Base-by-base conservation (phyloP, 768 basidiomycete species). In the Russula olivacea region DNA sequence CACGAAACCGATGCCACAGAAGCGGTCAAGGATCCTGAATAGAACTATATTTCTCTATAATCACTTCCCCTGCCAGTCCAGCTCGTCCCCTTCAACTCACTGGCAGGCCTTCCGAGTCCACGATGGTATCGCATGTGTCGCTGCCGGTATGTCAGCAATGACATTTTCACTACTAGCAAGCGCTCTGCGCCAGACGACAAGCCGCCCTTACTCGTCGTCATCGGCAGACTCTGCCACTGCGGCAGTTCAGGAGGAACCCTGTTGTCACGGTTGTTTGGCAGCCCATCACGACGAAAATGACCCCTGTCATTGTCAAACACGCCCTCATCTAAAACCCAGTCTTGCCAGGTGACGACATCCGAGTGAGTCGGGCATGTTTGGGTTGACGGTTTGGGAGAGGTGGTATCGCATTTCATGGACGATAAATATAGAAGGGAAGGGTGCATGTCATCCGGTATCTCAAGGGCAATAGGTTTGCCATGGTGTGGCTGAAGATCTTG, bases 391-490 rank as follows among this genome's bases (percentile, higher is more conserved):
- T 60, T 7, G 4, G 57, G 76, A 77, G 53, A 72, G 73, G 57
- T 73, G 43, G 52, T 59, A 69, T 28, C 69, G 73, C 72, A 74
- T 73, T 73, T 76, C 74, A 56, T 76, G 75, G 58, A 73, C 65
- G 36, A 74, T 71, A 64, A 76, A 74, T 36, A 74, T 58, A 58
- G 71, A 63, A 48, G 74, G 71, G 64, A 75, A 74, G 0, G 74
- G 74, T n/a, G 67, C 73, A 61, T 72, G 49, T 10, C 11, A 61
- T 76, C 67, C 19, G 60, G 61, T 57, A 70, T 68, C 48, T 77
- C 72, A 52, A 77, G 70, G 56, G 69, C 72, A 41, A 74, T 65
- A 36, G 71, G 72, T 69, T 75, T 76, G 32, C 74, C 71, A 52
- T 76, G 76, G 54, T 65, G 71, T 53, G 58, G 43, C 60, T 58